Evolutionary conservation across 78 protist species (phyloP).

Genomic region (Polysphondylium violaceum): DNA sequence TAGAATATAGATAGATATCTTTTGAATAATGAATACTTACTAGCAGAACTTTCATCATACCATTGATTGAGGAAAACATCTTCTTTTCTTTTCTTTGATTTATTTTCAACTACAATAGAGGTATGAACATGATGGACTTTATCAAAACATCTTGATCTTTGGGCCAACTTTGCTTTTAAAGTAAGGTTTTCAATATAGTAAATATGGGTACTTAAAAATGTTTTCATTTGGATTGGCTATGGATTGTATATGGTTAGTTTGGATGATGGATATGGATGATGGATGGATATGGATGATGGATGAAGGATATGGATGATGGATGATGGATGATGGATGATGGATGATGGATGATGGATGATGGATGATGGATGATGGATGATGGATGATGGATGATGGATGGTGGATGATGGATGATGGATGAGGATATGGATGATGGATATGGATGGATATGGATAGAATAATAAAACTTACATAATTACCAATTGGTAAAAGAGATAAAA

Average conservation of each 20-base stretch:
- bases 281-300: too few relatives aligned
- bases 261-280: too few relatives aligned
- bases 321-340: too few relatives aligned
- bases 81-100: not conserved
- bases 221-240: not conserved
- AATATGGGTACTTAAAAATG: not conserved
- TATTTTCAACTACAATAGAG: not conserved
- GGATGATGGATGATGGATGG: too few relatives aligned
- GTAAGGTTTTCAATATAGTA: not conserved
- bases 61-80: not conserved
- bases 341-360: too few relatives aligned
- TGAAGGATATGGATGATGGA: too few relatives aligned
- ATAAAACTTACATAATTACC: constrained; percentile 6
- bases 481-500: not conserved
- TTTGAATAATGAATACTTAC: too few relatives aligned
- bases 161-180: not conserved
- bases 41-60: not conserved
- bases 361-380: too few relatives aligned
- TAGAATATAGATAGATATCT: too few relatives aligned
- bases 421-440: too few relatives aligned
- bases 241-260: too few relatives aligned
- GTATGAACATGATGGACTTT: not conserved
- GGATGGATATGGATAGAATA: not conserved
- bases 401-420: too few relatives aligned
- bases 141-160: not conserved